phyloP scores from a whole-genome alignment of 1,139 yeast species.

The Hyphopichia pseudoburtonii region DNA sequence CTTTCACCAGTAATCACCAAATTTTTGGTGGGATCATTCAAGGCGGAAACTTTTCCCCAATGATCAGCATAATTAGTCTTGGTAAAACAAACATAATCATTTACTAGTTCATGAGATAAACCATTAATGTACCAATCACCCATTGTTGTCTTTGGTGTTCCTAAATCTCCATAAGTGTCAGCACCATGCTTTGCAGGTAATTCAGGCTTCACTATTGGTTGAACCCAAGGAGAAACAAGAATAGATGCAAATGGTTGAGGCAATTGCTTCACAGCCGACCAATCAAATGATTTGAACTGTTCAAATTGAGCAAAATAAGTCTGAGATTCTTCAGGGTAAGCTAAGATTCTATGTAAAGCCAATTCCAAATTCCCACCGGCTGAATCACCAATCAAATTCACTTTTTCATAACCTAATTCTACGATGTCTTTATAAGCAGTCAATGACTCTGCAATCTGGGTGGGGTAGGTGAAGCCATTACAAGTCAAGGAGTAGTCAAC shows the following conservation, averaged over 20 bases:
- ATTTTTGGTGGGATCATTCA: conserved; percentile 25
- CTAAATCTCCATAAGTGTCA: conserved; percentile 32
- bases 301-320: conserved; percentile 18
- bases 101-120: conserved; percentile 13
- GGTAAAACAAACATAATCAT: conserved; percentile 25
- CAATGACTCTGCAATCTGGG: conserved; percentile 38
- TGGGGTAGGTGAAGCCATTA: conserved; percentile 31
- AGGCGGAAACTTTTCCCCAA: conserved; percentile 32
- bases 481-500: conserved; percentile 43
- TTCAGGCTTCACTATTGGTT: conserved; percentile 22
- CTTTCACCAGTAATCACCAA: conserved; percentile 38
- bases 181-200: conserved; percentile 21
- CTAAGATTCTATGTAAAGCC: conserved; percentile 30
- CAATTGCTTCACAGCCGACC: conserved; percentile 8
- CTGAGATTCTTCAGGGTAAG: conserved; percentile 31
- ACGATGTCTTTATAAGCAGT: conserved; percentile 27
- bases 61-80: conserved; percentile 22
- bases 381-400: conserved; percentile 46
- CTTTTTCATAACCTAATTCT: conserved; percentile 26
- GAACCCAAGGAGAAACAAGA: conserved; percentile 47
- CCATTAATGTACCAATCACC: conserved; percentile 32
- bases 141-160: conserved; percentile 24
- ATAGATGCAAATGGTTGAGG: conserved; percentile 32
- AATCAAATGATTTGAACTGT: conserved; percentile 11
- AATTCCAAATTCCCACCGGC: conserved; percentile 46